Conservation (phyloP, 768 basidiomycete genomes). For the Suillus lakei region DNA sequence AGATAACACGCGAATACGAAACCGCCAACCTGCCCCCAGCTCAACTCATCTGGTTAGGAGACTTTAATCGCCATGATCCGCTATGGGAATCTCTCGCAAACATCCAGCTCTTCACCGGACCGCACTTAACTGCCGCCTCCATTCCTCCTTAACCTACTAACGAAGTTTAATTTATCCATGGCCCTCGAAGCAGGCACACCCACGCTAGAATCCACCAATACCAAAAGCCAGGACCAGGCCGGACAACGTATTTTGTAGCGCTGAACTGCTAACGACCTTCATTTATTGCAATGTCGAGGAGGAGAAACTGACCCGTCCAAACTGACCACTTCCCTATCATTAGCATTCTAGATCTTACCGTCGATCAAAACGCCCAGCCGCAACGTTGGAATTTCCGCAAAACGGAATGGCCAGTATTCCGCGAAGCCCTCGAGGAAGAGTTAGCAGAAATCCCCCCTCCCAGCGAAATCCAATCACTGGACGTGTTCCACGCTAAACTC, state of each 20-base stretch:
- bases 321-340: constrained; percentile 50
- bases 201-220: too few species aligned
- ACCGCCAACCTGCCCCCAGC: too few species aligned
- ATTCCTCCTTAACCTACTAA: too few species aligned
- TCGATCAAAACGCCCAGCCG: background rate
- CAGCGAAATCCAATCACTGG: background rate
- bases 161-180: too few species aligned
- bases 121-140: constrained; percentile 19
- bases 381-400: background rate
- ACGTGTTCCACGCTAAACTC: constrained; percentile 14
- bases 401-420: too few species aligned
- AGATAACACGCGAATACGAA: too few species aligned
- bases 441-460: background rate
- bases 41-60: constrained; percentile 38
- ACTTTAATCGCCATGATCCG: constrained; percentile 48
- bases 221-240: too few species aligned
- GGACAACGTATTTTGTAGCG: constrained; percentile 13
- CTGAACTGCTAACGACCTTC: constrained; percentile 34
- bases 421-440: background rate
- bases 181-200: too few species aligned
- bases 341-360: constrained; percentile 28
- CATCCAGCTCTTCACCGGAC: constrained; percentile 43
- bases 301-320: constrained; percentile 13
- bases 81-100: constrained; percentile 41
- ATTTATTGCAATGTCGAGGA: constrained; percentile 32